These are phyloP conservation scores for Melampsora americana DNA, from an alignment of 1,284 basidiomycete species.

Conservation along the genomic window DNA sequence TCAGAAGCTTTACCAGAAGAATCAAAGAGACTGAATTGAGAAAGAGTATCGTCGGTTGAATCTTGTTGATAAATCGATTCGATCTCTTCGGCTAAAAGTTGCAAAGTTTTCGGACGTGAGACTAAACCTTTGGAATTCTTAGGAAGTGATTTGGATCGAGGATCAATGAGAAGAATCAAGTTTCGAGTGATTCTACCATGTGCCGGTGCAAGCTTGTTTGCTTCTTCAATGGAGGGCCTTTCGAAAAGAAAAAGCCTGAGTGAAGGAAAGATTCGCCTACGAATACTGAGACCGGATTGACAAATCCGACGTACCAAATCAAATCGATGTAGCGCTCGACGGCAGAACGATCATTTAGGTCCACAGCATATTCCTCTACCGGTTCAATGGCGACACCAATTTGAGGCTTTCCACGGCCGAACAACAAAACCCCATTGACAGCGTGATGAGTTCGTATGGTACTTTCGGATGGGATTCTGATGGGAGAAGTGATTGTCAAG, in stretches of 20 bases:
- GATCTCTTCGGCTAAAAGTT: not conserved
- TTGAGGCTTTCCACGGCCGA: constrained; percentile 14
- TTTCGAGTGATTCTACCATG: not conserved
- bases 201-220: not conserved
- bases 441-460: not conserved
- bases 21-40: not conserved
- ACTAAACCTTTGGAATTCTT: constrained; percentile 1
- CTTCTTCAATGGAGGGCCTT: not conserved
- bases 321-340: not conserved
- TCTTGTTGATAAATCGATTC: not conserved
- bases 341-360: constrained; percentile 6
- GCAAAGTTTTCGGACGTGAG: not conserved
- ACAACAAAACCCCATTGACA: not conserved
- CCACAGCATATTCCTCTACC: not conserved
- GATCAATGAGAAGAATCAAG: not conserved
- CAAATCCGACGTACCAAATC: not conserved
- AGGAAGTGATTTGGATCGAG: not conserved
- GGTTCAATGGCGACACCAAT: constrained; percentile 2
- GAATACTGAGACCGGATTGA: not conserved
- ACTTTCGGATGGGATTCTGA: not conserved
- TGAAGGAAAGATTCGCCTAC: not conserved
- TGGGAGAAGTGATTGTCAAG: not conserved
- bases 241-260: not conserved
- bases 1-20: not conserved
- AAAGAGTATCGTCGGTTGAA: not conserved